Evolutionary conservation across 1,139 yeast species (phyloP), one percentile per base, ranked within the genome.

Genomic region (Zygoascus hellenicus): DNA sequence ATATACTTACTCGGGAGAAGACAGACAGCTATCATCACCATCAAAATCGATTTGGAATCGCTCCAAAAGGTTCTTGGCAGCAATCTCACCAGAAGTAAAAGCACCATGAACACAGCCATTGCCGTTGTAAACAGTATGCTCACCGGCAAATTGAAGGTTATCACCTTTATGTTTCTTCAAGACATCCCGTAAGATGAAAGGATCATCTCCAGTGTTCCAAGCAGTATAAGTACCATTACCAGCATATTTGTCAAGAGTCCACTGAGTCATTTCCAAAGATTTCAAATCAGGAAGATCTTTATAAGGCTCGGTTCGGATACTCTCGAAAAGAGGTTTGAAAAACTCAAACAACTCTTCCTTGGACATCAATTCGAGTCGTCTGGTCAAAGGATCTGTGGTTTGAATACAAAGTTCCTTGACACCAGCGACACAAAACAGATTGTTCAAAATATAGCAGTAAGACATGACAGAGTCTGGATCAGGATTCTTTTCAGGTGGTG

Each of bases 71-170:
- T 54, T 54, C 47, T 51, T 55, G 32, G 58, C 58, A 37, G 58
- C 53, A n/a, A 42, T 46, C 48, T 62, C 63, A 1, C 95, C 96
- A 58, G 88, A 78, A 42, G 66, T 67, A 75, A 84, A 87, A 1
- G 96, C 96, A 11, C 95, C 96, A 62, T 87, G 92, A 5, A 82
- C 89, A 66, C 95, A 86, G 0, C 95, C 96, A 32, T 83, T 80
- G 5, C 95, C 95, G 51, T 83, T 87, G 56, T 74, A 66, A 19
- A 77, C 75, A 1, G 94, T 79, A 59, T 85, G 95, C 62, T 87
- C 96, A 10, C 96, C 96, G 0, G 95, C 95, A 68, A 87, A 87
- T 39, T 65, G 61, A 9, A 63, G 46, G 15, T 48, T 70, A 32
- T 74, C 57, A 45, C 76, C 82, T 14, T 88, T 69, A 6, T 83